Base-by-base conservation (phyloP, 1,139 yeast species). In the Blastobotrys elegans region DNA sequence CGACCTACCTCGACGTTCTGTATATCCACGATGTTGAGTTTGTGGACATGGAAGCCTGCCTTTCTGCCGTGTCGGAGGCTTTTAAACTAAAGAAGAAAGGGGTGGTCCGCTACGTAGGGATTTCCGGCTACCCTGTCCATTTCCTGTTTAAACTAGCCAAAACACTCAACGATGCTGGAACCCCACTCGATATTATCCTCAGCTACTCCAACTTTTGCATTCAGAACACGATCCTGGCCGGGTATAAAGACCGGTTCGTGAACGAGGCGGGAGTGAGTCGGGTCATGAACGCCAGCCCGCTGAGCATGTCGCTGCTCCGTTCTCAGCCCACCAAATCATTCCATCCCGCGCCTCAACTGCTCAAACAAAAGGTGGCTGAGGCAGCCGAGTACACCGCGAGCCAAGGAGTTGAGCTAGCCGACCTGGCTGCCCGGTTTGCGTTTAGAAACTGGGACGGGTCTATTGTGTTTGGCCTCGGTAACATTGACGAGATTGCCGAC, bases 21-120 rank as follows among this genome's bases (percentile, higher is more conserved):
- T 87, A 86, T 63, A 71, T 89, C 61, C 97, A 90, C 65, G 97
- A 90, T 60, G 80, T 89, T 47, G 97, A 90, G 65, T 90, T 90
- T 66, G 86, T 82, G 7, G 65, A 73, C 1, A 75, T 75, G 24
- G 71, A 66, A 0, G 74, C 75, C 21, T 77, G 83, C 5, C 59
- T 78, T 26, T 83, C 66, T 21, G 97, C 96, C 0, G 68, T 89
- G 47, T 66, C 62, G 33, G 84, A 80, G 56, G 72, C 88, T 56
- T 74, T 70, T 56, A 57, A 59, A 42, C 68, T 90, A 57, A 84
- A 87, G 63, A 58, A 70, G 3, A 80, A 80, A 57, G 96, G 96
- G 0, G 37, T 75, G 6, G 73, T 88, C 40, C 70, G 67, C 40
- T 72, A 81, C 56, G 75, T 89, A 50, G 97, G 97, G 6, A 68